Percentiles rank a stretch among this genome's conserved stretches.
Evolutionary conservation across 306 rosid genomes (phyloP).

Genomic region (Hippophae gyantsensis): DNA sequence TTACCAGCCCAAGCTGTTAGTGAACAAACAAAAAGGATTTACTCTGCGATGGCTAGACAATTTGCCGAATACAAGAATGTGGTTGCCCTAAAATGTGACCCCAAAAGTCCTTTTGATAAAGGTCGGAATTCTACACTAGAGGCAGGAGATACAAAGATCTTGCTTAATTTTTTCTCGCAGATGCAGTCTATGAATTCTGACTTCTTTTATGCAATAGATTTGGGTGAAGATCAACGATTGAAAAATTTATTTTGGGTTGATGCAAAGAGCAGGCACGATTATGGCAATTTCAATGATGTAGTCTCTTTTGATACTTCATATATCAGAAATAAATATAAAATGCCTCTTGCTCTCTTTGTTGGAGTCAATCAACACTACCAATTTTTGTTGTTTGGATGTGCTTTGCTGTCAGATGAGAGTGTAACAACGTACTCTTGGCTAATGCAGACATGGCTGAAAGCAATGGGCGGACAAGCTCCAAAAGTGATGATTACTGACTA

Average conservation of each 20-base stretch:
- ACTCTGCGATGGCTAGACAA: conserved; percentile 98
- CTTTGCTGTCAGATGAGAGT: conserved; percentile 83
- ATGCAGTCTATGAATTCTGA: conserved; percentile 82
- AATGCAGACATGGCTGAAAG: conserved; percentile 75
- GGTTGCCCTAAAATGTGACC: conserved; percentile 73
- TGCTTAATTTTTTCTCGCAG: conserved; percentile 64
- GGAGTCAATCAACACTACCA: conserved; percentile 98
- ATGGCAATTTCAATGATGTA: conserved; percentile 66
- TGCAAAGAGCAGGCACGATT: conserved; percentile 91
- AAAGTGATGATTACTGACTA: conserved; percentile 76
- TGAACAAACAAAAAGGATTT: conserved; percentile 96
- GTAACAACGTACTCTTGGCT: conserved; percentile 63
- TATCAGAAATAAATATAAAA: conserved; percentile 74
- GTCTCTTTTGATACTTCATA: conserved; percentile 85
- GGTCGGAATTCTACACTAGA: conserved; percentile 71
- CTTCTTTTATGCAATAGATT: conserved; percentile 79
- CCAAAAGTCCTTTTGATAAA: conserved; percentile 72
- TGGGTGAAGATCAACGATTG: conserved; percentile 85
- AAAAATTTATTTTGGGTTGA: conserved; percentile 85
- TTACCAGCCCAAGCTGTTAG: conserved; percentile 98
- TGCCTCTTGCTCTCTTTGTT: conserved; percentile 89
- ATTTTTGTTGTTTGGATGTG: conserved; percentile 87
- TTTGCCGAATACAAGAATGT: conserved; percentile 95
- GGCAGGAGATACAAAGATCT: conserved; percentile 62
- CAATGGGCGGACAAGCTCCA: conserved; percentile 82